Evolutionary conservation across 2,329 filamentous ascomycete genomes (phyloP).

Genomic region (Eutypella sp.): DNA sequence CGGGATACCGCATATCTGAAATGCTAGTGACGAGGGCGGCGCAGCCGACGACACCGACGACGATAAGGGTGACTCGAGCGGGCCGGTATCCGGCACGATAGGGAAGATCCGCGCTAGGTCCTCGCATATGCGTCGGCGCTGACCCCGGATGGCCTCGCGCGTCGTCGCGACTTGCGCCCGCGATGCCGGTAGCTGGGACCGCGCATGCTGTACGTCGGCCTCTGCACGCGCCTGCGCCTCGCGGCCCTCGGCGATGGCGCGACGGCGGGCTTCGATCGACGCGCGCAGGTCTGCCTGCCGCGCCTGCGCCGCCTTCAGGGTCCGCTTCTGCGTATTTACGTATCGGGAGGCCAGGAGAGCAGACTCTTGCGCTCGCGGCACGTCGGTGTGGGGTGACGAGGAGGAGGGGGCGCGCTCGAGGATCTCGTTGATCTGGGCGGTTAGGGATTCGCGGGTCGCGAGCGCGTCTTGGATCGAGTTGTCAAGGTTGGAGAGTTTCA

Average conservation of each 20-base stretch:
- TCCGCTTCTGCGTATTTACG: constrained; percentile 59
- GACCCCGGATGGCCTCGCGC: constrained; percentile 68
- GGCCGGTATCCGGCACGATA: constrained; percentile 55
- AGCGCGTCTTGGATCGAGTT: constrained; percentile 88
- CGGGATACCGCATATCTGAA: constrained; percentile 74
- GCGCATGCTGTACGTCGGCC: constrained; percentile 57
- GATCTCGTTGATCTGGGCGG: constrained; percentile 69
- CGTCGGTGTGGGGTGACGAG: constrained; percentile 24
- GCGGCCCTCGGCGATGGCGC: constrained; percentile 62
- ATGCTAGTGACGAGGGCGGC: constrained; percentile 54
- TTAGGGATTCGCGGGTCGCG: constrained; percentile 67
- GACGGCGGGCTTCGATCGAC: constrained; percentile 60
- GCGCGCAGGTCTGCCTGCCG: constrained; percentile 62
- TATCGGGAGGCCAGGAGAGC: constrained; percentile 45
- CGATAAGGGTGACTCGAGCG: too few species aligned
- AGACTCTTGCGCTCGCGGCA: constrained; percentile 46
- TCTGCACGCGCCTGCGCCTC: constrained; percentile 53
- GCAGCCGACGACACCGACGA: background rate
- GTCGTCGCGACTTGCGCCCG: constrained; percentile 51
- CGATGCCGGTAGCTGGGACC: constrained; percentile 53
- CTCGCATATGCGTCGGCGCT: constrained; percentile 81
- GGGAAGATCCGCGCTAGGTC: constrained; percentile 76
- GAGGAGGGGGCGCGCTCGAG: constrained; percentile 34
- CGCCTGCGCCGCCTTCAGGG: constrained; percentile 56
- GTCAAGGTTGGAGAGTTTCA: constrained; percentile 83